Conservation (phyloP, 345 rosid species). For the Gossypium mustelinum region DNA sequence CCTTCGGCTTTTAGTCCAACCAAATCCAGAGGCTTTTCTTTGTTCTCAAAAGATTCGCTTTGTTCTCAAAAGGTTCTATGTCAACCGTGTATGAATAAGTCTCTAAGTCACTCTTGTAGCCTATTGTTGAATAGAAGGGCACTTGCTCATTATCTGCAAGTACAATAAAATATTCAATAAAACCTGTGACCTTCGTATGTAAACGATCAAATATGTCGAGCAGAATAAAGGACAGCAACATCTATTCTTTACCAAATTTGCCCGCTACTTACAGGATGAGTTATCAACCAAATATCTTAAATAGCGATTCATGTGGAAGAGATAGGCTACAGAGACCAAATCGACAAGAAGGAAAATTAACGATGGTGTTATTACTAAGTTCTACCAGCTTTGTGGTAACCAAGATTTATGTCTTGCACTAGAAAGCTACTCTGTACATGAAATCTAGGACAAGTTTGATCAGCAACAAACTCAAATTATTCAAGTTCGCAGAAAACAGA, state of each 20-base stretch:
- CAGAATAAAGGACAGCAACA: too few species aligned
- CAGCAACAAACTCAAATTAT: slow-evolving; percentile 11
- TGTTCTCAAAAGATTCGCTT: slow-evolving; percentile 20
- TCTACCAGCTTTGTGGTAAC: too few species aligned
- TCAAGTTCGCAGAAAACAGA: not conserved
- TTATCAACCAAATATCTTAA: too few species aligned
- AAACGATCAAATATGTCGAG: too few species aligned
- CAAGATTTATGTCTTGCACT: not conserved
- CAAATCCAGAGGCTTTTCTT: slow-evolving; percentile 34
- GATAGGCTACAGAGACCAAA: too few species aligned
- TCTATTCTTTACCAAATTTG: too few species aligned
- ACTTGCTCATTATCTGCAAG: slow-evolving; percentile 55
- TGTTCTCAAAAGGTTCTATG: slow-evolving; percentile 28
- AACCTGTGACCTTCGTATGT: not conserved
- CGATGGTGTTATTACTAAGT: too few species aligned
- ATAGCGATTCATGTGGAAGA: too few species aligned
- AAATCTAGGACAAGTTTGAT: slow-evolving; percentile 15
- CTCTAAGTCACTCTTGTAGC: slow-evolving; percentile 23
- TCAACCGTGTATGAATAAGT: slow-evolving; percentile 5
- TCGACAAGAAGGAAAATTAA: too few species aligned
- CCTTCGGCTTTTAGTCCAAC: slow-evolving; percentile 28
- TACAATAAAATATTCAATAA: slow-evolving; percentile 7
- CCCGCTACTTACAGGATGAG: too few species aligned
- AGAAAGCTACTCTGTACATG: slow-evolving; percentile 18
- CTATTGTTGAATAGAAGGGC: slow-evolving; percentile 29